Base-by-base conservation (phyloP, 2,329 filamentous ascomycete genomes). In the Cladosporium cucumerinum region DNA sequence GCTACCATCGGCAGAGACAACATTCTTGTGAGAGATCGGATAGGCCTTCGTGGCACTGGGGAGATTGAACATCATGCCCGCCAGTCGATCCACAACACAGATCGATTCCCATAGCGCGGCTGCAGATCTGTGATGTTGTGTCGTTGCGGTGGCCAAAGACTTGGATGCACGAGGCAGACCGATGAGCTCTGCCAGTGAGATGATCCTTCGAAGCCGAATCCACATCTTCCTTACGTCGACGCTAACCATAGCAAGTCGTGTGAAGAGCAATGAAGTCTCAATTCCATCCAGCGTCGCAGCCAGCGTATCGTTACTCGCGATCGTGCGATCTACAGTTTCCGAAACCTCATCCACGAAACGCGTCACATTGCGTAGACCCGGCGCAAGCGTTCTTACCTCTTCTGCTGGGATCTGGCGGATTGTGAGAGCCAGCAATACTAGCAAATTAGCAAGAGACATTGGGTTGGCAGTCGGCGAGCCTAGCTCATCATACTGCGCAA, bases 151-250 rank as follows among this genome's bases (percentile, higher is more conserved):
- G 18, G 46, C 7, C 14, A 55, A 5, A 16, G 46, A 43, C n/a
- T 48, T 58, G 12, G 63, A 54, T 16, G 57, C 63, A n/a, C 46
- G 57, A 49, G 55, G 57, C 2, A 65, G 49, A 2, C 77, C 78
- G 54, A 78, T 76, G 1, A 79, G 66, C 67, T 79, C 77, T 51
- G 77, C 76, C 26, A 79, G 68, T 3, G 77, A 74, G 28, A 78
- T 74, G 23, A 74, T 69, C 48, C 77, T 73, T n/a, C 78, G 77
- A 21, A 79, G 62, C 25, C 69, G 70, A 25, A 79, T 67, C 77
- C 77, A 80, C 26, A 73, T 69, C 28, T 74, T 75, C 52, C 74
- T 72, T 23, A 78, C 71, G 34, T 74, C 75, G 2, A 76, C 76
- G 28, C 71, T 72, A 10, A 74, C 72, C 21, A 77, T 69, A 64